Evolutionary conservation across 1,139 yeast species (phyloP), one percentile per base, ranked within the genome.

Genomic region (Wickerhamomyces sp.): DNA sequence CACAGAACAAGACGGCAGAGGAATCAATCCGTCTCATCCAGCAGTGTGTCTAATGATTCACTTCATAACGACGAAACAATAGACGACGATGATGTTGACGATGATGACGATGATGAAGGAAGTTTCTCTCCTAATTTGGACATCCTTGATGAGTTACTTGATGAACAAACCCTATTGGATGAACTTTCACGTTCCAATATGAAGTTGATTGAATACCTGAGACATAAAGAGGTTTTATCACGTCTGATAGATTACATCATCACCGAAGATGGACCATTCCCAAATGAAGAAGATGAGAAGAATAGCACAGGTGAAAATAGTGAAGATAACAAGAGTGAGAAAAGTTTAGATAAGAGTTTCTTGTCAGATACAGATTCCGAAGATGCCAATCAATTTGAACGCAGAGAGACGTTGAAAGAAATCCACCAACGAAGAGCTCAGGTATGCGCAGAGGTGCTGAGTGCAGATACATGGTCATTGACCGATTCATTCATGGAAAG

Each of bases 391-490:
- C 54, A 51, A 36, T 48, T 43, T 16, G 58, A 57, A 13, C 54
- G 56, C 19, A 52, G 52, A 17, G 75, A 69, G 40, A 58, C 67
- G 4, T 63, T 61, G 11, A 78, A 74, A 36, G 85, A 80, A 46
- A 66, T 62, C 16, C 75, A 75, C 39, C 68, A 75, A 14, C 71
- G 89, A 46, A 71, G 87, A 51, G 93, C 96, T 5, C 83, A 88
- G 36, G 73, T 89, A 43, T 91, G 96, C 4, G 86, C 96, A 2
- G 98, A 93, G 55, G 82, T 91, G 29, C 67, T 91, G 28, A 78
- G 91, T 37, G 88, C 94, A 5, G 97, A 91, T 54, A 93, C 88
- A 7, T 91, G 96, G 96, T 84, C 95, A 5, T 69, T 93, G 25
- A 85, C 96, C 5, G 96, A 91, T 49, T 80, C 95, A 1, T 80